Evolutionary conservation across 257 asterid species (phyloP), one percentile per base, ranked within the genome.

Genomic region (Paulownia fortunei): DNA sequence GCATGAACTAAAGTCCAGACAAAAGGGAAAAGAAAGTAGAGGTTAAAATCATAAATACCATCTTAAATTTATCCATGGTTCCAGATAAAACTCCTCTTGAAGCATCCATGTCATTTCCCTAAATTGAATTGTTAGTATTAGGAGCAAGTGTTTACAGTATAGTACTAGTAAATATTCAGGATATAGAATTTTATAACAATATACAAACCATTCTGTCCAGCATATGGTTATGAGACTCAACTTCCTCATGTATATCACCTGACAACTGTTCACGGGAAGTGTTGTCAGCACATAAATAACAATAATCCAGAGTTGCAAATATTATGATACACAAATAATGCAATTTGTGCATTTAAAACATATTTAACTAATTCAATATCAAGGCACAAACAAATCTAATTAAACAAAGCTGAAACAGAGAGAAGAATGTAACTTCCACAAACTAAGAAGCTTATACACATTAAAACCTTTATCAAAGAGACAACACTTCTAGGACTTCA

Each of bases 51-150:
- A n/a, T 54, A 67, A 59, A 47, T 85, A 91, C 96, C 96, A 70
- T 89, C 89, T 87, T 91, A 74, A 91, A 91, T 78, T 89, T 91
- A 80, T 91, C 97, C 97, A 89, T 87, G 30, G 97, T 91, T 82
- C 97, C 94, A 21, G 94, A 83, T 55, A 91, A 65, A 74, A 91
- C 85, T 77, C 94, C 97, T 73, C 94, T 87, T 39, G 94, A 91
- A 47, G 90, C 74, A 82, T 91, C 97, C 97, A 89, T 89, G 78
- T 89, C 97, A 56, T 91, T 89, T 0, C 92, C 94, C 97, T 91
- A 65, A 69, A 56, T 18, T 70, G 70, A 36, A 61, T 65, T 69
- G 62, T 21, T 19, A 46, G 44, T 8, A 60, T 77, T 46, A 46
- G n/a, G 46, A 5, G 54, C 13, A 49, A 54, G 12, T 12, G 30